Evolutionary conservation across 1,284 basidiomycete genomes (phyloP), one percentile per base, ranked within the genome.

Genomic region (Agroathelia rolfsii): DNA sequence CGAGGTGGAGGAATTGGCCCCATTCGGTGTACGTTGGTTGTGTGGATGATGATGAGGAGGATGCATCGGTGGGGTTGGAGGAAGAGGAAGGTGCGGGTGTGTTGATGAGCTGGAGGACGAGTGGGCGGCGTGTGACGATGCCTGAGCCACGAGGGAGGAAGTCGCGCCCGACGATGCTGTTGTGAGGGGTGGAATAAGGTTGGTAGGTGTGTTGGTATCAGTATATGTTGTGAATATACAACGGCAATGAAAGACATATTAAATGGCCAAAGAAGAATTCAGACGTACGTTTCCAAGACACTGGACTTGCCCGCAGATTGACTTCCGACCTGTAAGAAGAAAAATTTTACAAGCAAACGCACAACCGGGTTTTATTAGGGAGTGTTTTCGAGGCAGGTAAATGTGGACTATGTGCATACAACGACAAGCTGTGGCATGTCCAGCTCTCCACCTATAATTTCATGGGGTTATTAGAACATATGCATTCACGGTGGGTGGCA

Each of bases 1-100:
- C 92, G 41, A 94, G 70, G 58, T 98, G 94, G 19, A 97, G 70
- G 58, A 98, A 98, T 58, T 98, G 94, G 33, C 78, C 94, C 76
- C 93, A 97, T 67, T 94, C 92, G 16, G 74, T 76, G 43, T 70
- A 67, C 20, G 67, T 50, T 32, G 20, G 34, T 39, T 25, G 47
- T 37, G 48, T 58, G 20, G 34, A 39, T 24, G 48, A 41, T 3
- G 37, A 24, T 5, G 40, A 21, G 16, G 66, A 56, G 23, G 65
- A 59, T 12, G 63, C 53, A 36, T 65, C 57, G 13, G 71, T 39
- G 3, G 37, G 24, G 5, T 40, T 20, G 21, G 49, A 39, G 11
- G 43, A 27, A n/a, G 45, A 37, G 30, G n/a, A n/a, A 9, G 9
- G 65, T 22, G 66, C 51, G 19, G 84, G 76, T 4, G 83, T 88